Conservation (phyloP, 2,329 filamentous ascomycete species). For the Calonectria pseudoturangicola region DNA sequence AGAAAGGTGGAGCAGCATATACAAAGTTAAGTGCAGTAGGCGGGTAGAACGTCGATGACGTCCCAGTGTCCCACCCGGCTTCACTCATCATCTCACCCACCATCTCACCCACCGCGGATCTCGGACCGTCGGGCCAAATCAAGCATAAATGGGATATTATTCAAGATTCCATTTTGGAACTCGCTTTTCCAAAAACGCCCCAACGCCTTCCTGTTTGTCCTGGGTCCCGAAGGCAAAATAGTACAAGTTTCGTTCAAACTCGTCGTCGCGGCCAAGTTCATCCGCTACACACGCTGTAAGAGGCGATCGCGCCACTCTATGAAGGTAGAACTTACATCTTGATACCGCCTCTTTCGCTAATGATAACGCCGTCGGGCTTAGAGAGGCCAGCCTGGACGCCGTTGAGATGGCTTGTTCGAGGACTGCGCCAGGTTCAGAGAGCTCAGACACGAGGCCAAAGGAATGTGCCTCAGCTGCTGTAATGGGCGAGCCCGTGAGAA, state of each 20-base stretch:
- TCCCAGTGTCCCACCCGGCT: background rate
- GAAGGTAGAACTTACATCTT: conserved; percentile 48
- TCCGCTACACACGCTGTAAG: conserved; percentile 48
- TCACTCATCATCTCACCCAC: background rate
- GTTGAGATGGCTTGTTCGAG: conserved; percentile 52
- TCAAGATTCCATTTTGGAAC: conserved; percentile 44
- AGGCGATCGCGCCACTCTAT: background rate
- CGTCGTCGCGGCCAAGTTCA: conserved; percentile 53
- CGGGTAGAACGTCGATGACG: background rate
- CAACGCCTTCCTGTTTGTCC: conserved; percentile 57
- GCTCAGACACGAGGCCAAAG: conserved; percentile 52
- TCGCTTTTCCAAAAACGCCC: conserved; percentile 57
- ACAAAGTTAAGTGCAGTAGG: too few species aligned
- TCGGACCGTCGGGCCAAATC: background rate
- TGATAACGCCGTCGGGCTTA: conserved; percentile 52
- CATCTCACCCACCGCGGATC: background rate
- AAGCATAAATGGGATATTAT: conserved; percentile 16
- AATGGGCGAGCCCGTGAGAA: conserved; percentile 55
- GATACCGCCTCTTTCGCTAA: conserved; percentile 57
- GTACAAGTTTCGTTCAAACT: conserved; percentile 60
- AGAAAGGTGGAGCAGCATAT: too few species aligned
- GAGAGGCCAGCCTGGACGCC: conserved; percentile 50
- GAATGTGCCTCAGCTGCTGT: conserved; percentile 52
- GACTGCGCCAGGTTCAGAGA: conserved; percentile 54
- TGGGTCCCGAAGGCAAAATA: conserved; percentile 60